Conservation (phyloP, 2,329 filamentous ascomycete genomes). For the Fonsecaea monophora region DNA sequence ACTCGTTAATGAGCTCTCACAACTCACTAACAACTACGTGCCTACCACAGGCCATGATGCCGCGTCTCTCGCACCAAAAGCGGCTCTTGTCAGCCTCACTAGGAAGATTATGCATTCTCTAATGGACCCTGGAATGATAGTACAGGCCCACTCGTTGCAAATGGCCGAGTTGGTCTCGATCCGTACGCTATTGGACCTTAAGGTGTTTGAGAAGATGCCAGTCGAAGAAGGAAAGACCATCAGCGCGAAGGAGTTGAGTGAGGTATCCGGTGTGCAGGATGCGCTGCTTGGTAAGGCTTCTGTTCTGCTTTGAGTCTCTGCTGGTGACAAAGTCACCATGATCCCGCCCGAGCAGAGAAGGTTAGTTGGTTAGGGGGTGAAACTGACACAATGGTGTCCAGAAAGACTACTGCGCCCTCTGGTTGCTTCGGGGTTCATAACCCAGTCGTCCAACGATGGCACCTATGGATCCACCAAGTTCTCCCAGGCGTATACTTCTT, state of each 20-base stretch:
- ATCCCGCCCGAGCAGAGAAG: not conserved
- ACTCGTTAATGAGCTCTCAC: conserved; percentile 19
- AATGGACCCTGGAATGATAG: conserved; percentile 27
- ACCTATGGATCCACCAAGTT: conserved; percentile 26
- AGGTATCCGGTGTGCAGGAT: conserved; percentile 20
- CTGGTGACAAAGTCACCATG: not conserved
- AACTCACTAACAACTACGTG: conserved; percentile 13
- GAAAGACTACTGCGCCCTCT: conserved; percentile 31
- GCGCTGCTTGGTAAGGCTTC: conserved; percentile 15
- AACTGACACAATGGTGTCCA: not conserved
- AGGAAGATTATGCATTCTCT: conserved; percentile 23
- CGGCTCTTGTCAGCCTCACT: conserved; percentile 17
- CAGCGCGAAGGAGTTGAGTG: conserved; percentile 18
- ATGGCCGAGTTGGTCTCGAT: conserved; percentile 26
- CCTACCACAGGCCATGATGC: conserved; percentile 21
- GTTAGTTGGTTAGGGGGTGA: not conserved
- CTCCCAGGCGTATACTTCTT: conserved; percentile 28
- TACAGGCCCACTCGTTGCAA: conserved; percentile 25
- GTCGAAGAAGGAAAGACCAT: conserved; percentile 20
- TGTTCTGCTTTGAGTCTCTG: not conserved
- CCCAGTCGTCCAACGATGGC: conserved; percentile 16
- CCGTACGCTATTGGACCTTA: conserved; percentile 23
- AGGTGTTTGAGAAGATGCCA: conserved; percentile 26
- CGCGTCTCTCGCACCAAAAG: conserved; percentile 18
- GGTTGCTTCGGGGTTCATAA: conserved; percentile 29